phyloP scores from a whole-genome alignment of 1,284 basidiomycete genomes.

The Melampsora americana region DNA sequence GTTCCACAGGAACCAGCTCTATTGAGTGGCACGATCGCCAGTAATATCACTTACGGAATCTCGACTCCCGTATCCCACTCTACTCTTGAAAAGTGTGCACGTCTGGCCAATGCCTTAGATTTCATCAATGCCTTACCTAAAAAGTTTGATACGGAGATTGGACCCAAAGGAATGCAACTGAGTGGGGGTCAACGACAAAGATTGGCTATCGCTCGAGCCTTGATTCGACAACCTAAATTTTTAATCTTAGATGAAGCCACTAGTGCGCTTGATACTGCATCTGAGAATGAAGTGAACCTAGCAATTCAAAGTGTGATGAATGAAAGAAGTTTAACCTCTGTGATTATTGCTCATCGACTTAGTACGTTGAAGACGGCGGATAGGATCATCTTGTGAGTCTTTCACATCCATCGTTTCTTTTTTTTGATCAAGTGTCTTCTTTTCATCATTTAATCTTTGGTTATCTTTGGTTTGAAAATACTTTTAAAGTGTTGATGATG shows the following conservation, averaged over 20 bases:
- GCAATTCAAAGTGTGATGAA: constrained; percentile 82
- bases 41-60: constrained; percentile 88
- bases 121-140: constrained; percentile 89
- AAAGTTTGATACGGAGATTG: constrained; percentile 68
- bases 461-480: neutral
- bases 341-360: constrained; percentile 78
- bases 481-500: constrained; percentile 58
- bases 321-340: constrained; percentile 72
- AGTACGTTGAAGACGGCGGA: constrained; percentile 44
- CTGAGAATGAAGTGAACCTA: constrained; percentile 78
- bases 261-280: constrained; percentile 75
- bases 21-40: constrained; percentile 76
- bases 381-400: constrained; percentile 26
- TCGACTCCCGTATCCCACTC: constrained; percentile 65
- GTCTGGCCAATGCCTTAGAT: constrained; percentile 81
- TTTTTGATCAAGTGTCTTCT: too few relatives aligned
- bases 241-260: constrained; percentile 60
- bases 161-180: constrained; percentile 55
- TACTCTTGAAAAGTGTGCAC: constrained; percentile 81
- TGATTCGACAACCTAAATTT: constrained; percentile 58
- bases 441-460: constrained; percentile 60
- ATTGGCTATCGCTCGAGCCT: constrained; percentile 58
- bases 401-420: constrained; percentile 66
- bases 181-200: constrained; percentile 59
- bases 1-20: constrained; percentile 66